Percentiles rank a stretch among this genome's conserved stretches.
Evolutionary conservation across 176 grass and related monocot genomes (phyloP).

Genomic region (Elymus sibiricus): DNA sequence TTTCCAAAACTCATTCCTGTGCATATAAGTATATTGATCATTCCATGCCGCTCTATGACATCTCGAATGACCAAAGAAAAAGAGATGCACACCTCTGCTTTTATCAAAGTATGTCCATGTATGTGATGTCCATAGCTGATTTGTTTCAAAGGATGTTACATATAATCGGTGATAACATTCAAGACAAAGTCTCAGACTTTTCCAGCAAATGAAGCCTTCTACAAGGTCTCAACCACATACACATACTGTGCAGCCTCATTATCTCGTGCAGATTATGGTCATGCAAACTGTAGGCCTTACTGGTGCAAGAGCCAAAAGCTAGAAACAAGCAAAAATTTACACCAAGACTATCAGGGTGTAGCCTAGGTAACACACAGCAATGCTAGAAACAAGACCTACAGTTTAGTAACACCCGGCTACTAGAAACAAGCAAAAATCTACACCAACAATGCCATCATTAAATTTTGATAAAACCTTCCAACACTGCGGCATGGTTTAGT

Average conservation of each 20-base stretch:
- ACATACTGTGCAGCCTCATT: background rate
- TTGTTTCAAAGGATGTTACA: background rate
- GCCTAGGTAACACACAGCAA: background rate
- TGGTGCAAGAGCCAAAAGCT: background rate
- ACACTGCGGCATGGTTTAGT: background rate
- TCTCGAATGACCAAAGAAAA: background rate
- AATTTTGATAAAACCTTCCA: background rate
- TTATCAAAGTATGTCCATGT: background rate
- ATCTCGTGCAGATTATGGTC: background rate
- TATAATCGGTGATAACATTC: background rate
- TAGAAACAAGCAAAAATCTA: background rate
- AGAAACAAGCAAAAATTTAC: too few relatives aligned
- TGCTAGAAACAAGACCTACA: too few relatives aligned
- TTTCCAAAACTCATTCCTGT: constrained; percentile 23
- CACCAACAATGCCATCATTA: background rate
- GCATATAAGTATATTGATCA: constrained; percentile 9
- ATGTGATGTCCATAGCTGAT: background rate
- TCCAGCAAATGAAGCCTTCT: constrained; percentile 16
- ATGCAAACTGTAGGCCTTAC: background rate
- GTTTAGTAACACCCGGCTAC: too few relatives aligned
- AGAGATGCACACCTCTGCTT: background rate
- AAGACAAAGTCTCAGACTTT: constrained; percentile 26
- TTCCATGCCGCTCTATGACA: background rate
- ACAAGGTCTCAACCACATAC: background rate
- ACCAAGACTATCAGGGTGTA: background rate